Evolutionary conservation across 306 rosid species (phyloP).

Genomic region (Ceratonia siliqua): DNA sequence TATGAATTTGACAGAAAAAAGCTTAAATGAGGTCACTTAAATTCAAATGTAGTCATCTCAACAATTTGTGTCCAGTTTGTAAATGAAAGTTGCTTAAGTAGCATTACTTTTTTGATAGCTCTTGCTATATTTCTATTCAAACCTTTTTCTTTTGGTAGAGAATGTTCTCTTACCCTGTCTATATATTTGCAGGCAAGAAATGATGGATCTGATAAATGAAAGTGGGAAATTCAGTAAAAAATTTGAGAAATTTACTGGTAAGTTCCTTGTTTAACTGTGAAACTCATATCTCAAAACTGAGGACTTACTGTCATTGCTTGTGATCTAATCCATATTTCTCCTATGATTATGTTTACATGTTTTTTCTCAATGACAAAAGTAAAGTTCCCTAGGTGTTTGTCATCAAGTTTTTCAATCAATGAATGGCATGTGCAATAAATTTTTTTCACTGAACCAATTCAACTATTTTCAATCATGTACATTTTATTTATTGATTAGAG

Average conservation of each 20-base stretch:
- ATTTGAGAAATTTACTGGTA: constrained; percentile 78
- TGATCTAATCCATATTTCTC: constrained; percentile 5
- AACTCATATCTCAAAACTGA: neutral
- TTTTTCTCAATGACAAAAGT: too few relatives aligned
- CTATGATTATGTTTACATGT: neutral
- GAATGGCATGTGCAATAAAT: too few relatives aligned
- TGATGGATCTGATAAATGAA: constrained; percentile 73
- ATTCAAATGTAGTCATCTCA: too few relatives aligned
- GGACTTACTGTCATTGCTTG: neutral
- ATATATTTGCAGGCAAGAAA: constrained; percentile 75
- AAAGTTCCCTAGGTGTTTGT: neutral
- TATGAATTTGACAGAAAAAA: too few relatives aligned
- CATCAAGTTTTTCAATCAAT: neutral
- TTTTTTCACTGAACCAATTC: too few relatives aligned
- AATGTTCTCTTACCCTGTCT: constrained; percentile 12
- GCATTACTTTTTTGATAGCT: neutral
- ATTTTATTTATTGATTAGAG: too few relatives aligned
- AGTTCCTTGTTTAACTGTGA: constrained; percentile 23
- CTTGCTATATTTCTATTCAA: neutral
- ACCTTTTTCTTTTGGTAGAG: neutral
- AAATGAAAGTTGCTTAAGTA: too few relatives aligned
- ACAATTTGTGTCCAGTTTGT: too few relatives aligned
- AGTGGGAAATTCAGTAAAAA: constrained; percentile 81
- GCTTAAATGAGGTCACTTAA: too few relatives aligned
- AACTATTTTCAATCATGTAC: too few relatives aligned